Conservation (phyloP, 352 stramenopile species). For the Globisporangium carolinianum region DNA sequence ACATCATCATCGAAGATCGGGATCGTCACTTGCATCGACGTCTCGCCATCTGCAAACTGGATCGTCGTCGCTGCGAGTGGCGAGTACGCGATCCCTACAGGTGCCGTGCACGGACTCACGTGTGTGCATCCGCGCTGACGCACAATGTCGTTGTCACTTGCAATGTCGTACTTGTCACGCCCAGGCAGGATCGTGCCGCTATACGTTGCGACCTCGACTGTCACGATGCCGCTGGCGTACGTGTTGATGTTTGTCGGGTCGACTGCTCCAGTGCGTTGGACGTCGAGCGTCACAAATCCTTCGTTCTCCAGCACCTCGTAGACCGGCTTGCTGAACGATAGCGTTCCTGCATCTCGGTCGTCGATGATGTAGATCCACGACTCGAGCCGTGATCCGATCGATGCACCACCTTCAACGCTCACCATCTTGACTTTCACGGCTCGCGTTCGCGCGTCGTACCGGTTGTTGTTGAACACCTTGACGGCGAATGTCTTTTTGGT, state of each 20-base stretch:
- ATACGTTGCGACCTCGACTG: slow-evolving; percentile 54
- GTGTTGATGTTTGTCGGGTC: slow-evolving; percentile 48
- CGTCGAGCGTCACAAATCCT: slow-evolving; percentile 29
- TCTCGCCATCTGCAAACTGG: slow-evolving; percentile 40
- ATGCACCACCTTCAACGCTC: slow-evolving; percentile 42
- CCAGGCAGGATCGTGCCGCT: slow-evolving; percentile 43
- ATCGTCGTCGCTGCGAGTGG: slow-evolving; percentile 35
- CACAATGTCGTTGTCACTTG: slow-evolving; percentile 56
- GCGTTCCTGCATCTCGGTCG: slow-evolving; percentile 60
- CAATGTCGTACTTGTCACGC: slow-evolving; percentile 31
- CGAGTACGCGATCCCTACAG: slow-evolving; percentile 35
- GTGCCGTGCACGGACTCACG: slow-evolving; percentile 54
- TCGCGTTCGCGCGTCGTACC: slow-evolving; percentile 37
- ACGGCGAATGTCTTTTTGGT: slow-evolving; percentile 47
- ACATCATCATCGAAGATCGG: slow-evolving; percentile 50
- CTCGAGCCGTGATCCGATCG: slow-evolving; percentile 31
- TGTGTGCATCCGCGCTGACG: slow-evolving; percentile 45
- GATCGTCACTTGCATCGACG: slow-evolving; percentile 37
- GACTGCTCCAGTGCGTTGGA: slow-evolving; percentile 37
- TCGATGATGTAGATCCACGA: slow-evolving; percentile 74
- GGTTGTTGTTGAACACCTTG: slow-evolving; percentile 67
- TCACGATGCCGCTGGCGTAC: slow-evolving; percentile 48
- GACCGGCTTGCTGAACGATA: slow-evolving; percentile 43
- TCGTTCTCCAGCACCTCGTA: slow-evolving; percentile 65
- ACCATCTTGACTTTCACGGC: slow-evolving; percentile 47